Evolutionary conservation across 2,329 filamentous ascomycete genomes (phyloP).

Genomic region (Cryphonectria radicalis): DNA sequence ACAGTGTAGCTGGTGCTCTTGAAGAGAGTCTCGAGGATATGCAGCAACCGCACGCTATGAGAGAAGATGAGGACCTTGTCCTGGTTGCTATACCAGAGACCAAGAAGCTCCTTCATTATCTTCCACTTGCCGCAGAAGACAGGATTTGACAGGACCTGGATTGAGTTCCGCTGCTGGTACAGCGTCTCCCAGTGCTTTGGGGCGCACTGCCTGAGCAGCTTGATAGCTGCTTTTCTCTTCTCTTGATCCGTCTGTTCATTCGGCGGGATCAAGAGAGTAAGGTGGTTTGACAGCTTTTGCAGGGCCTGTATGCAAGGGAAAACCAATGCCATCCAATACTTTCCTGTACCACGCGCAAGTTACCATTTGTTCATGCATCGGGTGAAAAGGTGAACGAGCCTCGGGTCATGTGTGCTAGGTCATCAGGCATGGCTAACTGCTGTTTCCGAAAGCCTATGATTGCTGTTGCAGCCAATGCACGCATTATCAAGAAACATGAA

Average conservation of each 20-base stretch:
- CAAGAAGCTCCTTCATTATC: constrained; percentile 81
- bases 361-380: not conserved
- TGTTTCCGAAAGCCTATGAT: not conserved
- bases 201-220: constrained; percentile 73
- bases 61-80: constrained; percentile 97
- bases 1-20: constrained; percentile 87
- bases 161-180: constrained; percentile 75
- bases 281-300: constrained; percentile 89
- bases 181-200: constrained; percentile 76
- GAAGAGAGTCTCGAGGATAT: constrained; percentile 84
- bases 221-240: constrained; percentile 78
- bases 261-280: constrained; percentile 80
- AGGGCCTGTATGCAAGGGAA: constrained; percentile 84
- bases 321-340: constrained; percentile 74
- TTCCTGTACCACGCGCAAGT: constrained; percentile 38
- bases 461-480: not conserved
- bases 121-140: constrained; percentile 98
- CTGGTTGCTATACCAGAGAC: constrained; percentile 86
- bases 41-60: constrained; percentile 83
- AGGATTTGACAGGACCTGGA: constrained; percentile 80
- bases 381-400: not conserved
- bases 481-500: not conserved
- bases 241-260: constrained; percentile 57
- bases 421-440: not conserved
- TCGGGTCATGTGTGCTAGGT: not conserved